Conservation (phyloP, 1,139 yeast genomes). For the Citeromyces siamensis region DNA sequence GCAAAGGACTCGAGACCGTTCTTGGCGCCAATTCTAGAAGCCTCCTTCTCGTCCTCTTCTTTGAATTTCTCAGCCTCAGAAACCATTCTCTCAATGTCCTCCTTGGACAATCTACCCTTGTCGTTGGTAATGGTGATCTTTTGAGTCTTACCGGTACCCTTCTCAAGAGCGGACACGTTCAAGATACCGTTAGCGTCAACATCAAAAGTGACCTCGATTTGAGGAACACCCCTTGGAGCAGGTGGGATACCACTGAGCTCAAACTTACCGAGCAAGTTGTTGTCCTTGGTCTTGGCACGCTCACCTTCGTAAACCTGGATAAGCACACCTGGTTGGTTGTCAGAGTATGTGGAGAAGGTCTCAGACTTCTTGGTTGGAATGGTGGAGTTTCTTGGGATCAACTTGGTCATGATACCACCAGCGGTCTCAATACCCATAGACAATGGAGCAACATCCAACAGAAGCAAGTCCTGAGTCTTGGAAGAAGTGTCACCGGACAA, state of each 20-base stretch:
- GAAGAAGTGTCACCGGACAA: constrained; percentile 82
- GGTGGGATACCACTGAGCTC: constrained; percentile 45
- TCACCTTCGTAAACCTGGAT: constrained; percentile 80
- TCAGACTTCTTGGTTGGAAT: constrained; percentile 96
- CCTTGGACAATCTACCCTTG: constrained; percentile 93
- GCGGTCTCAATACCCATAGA: constrained; percentile 95
- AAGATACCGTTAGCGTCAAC: constrained; percentile 42
- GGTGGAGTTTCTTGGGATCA: constrained; percentile 93
- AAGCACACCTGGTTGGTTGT: constrained; percentile 93
- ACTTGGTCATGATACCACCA: constrained; percentile 96
- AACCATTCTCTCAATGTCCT: constrained; percentile 91
- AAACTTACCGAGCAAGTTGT: constrained; percentile 42
- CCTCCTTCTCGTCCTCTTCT: constrained; percentile 78
- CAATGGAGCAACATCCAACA: constrained; percentile 78
- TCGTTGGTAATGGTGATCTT: constrained; percentile 84
- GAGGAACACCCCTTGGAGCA: constrained; percentile 56
- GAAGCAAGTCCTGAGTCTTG: constrained; percentile 35
- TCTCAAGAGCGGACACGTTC: constrained; percentile 39
- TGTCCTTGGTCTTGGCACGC: constrained; percentile 39
- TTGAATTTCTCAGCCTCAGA: constrained; percentile 81
- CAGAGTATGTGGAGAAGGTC: constrained; percentile 94
- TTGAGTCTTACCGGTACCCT: constrained; percentile 58
- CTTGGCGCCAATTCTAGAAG: constrained; percentile 62
- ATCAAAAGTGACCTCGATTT: constrained; percentile 39
- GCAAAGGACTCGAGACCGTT: constrained; percentile 44